Percentiles rank a stretch among this genome's conserved stretches.
phyloP scores from a whole-genome alignment of 2,329 filamentous ascomycete genomes.

The Colletotrichum phormii region DNA sequence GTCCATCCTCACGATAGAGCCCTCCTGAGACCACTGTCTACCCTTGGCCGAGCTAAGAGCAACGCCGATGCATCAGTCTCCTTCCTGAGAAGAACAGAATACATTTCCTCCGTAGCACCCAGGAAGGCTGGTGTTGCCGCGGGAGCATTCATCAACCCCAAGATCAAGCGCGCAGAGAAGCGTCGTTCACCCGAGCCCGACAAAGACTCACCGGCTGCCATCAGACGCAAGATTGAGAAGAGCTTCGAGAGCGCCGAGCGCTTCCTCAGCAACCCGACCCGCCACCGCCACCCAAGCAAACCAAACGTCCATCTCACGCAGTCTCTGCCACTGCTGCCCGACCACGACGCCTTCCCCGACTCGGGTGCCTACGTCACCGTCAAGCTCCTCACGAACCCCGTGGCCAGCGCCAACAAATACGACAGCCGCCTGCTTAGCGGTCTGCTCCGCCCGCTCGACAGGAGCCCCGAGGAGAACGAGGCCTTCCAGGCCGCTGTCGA shows the following conservation, averaged over 20 bases:
- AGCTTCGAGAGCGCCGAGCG: slow-evolving; percentile 67
- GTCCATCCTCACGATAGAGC: slow-evolving; percentile 87
- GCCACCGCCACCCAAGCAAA: slow-evolving; percentile 67
- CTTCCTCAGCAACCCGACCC: slow-evolving; percentile 64
- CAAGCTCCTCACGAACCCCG: slow-evolving; percentile 76
- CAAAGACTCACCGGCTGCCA: slow-evolving; percentile 72
- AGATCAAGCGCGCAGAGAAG: slow-evolving; percentile 51
- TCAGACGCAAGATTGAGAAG: slow-evolving; percentile 75
- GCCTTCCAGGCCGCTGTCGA: slow-evolving; percentile 62
- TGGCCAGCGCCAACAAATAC: slow-evolving; percentile 63
- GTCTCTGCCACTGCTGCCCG: slow-evolving; percentile 71
- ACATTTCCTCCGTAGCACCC: slow-evolving; percentile 76
- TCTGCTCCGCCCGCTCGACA: slow-evolving; percentile 70
- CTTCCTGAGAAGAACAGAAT: slow-evolving; percentile 95
- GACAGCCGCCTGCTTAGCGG: slow-evolving; percentile 71
- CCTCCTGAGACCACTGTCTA: slow-evolving; percentile 84
- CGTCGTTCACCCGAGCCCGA: slow-evolving; percentile 68
- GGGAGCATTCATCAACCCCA: slow-evolving; percentile 46
- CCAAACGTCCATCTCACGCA: slow-evolving; percentile 61
- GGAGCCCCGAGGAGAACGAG: slow-evolving; percentile 64
- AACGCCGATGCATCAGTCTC: slow-evolving; percentile 80
- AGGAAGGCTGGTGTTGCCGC: slow-evolving; percentile 65
- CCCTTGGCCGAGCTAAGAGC: slow-evolving; percentile 85
- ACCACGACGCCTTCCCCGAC: slow-evolving; percentile 77
- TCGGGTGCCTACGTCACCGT: slow-evolving; percentile 76